Conservation (phyloP, 73 alveolate species). For the Paramecium primaurelia region DNA sequence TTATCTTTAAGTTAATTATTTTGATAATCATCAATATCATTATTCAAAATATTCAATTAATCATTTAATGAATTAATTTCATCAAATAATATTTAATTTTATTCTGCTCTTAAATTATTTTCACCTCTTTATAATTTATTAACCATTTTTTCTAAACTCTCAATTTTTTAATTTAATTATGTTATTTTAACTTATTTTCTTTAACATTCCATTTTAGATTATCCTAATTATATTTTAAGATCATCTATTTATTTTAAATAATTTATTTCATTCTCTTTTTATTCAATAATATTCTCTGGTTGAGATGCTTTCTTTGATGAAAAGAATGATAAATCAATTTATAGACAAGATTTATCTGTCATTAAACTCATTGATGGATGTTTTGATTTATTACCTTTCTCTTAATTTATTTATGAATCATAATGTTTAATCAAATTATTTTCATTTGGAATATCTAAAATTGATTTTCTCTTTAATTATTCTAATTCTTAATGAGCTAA, state of each 20-base stretch:
- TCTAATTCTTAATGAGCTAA: slow-evolving; percentile 60
- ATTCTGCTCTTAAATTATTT: not conserved
- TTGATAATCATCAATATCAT: not conserved
- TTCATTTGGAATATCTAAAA: slow-evolving; percentile 53
- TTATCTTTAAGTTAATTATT: not conserved
- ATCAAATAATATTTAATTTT: not conserved
- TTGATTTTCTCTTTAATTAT: not conserved
- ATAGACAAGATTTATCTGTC: not conserved
- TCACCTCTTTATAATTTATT: not conserved
- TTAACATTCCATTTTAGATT: slow-evolving; percentile 7
- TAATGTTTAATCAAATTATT: slow-evolving; percentile 11
- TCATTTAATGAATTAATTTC: not conserved
- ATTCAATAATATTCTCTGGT: not conserved
- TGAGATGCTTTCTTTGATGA: slow-evolving; percentile 25
- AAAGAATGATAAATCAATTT: not conserved
- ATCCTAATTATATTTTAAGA: not conserved
- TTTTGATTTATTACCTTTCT: not conserved
- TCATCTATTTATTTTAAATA: not conserved
- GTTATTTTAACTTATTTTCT: slow-evolving; percentile 7
- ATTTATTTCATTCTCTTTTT: not conserved
- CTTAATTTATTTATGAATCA: not conserved
- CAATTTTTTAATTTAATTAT: not conserved
- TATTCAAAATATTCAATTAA: not conserved
- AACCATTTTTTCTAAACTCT: not conserved
- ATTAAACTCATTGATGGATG: slow-evolving; percentile 3